A percentile compares a stretch with the other conserved stretches of the same genome.
These are phyloP conservation scores for Bondarzewia mesenterica DNA, from an alignment of 1,284 basidiomycete genomes.

Conservation along the genomic window DNA sequence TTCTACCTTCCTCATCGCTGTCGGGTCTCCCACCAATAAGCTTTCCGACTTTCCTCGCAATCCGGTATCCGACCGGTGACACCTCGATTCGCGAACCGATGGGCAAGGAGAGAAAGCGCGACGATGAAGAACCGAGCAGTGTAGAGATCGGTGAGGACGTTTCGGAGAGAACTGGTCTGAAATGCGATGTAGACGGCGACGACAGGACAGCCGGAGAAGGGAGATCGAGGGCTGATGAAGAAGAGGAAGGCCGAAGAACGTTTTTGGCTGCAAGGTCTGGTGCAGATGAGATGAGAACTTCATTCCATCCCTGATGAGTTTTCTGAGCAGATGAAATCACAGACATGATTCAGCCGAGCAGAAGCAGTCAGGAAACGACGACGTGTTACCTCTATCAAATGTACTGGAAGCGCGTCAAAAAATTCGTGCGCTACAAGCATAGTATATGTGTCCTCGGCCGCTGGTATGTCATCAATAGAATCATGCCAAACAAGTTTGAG, in stretches of 20 bases:
- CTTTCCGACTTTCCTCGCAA: slow-evolving; percentile 59
- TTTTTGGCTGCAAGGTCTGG: slow-evolving; percentile 20
- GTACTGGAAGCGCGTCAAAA: slow-evolving; percentile 94
- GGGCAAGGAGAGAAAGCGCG: slow-evolving; percentile 60
- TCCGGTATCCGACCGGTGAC: slow-evolving; percentile 61
- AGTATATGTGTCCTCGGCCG: slow-evolving; percentile 54
- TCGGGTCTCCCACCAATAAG: slow-evolving; percentile 37
- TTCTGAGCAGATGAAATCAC: slow-evolving; percentile 39
- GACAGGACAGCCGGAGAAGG: slow-evolving; percentile 2
- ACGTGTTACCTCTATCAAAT: slow-evolving; percentile 70
- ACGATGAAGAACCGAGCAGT: slow-evolving; percentile 62
- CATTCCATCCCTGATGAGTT: slow-evolving; percentile 77
- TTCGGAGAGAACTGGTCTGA: slow-evolving; percentile 65
- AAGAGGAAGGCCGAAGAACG: slow-evolving; percentile 17
- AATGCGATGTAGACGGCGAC: slow-evolving; percentile 23
- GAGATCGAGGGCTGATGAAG: slow-evolving; percentile 11
- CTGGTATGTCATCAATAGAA: slow-evolving; percentile 58
- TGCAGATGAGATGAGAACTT: slow-evolving; percentile 66
- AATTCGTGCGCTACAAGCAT: slow-evolving; percentile 95
- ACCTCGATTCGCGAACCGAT: slow-evolving; percentile 73
- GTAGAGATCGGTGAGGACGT: slow-evolving; percentile 56
- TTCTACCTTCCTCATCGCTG: slow-evolving; percentile 15
- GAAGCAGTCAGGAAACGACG: not conserved
- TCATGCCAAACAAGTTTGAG: slow-evolving; percentile 67
- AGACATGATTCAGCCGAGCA: slow-evolving; percentile 4